phyloP scores from a whole-genome alignment of 2,329 filamentous ascomycete species.

The Escovopsis sp. region DNA sequence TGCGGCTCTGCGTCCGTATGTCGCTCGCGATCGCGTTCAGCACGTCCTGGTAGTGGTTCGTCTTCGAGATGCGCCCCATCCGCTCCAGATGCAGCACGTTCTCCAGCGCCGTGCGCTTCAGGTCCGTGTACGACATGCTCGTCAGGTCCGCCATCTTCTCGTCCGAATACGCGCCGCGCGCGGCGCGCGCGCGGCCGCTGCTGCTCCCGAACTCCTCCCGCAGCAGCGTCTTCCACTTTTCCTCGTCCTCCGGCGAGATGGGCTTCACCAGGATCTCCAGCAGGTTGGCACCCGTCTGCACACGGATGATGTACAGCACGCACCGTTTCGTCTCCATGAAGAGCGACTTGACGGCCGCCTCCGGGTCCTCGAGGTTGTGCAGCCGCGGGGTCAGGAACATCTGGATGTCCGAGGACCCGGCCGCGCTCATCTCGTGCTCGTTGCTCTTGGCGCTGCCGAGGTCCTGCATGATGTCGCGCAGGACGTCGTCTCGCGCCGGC shows the following conservation, averaged over 20 bases:
- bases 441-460: conserved; percentile 93
- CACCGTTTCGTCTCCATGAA: conserved; percentile 99
- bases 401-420: conserved; percentile 76
- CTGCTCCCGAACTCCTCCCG: conserved; percentile 61
- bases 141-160: conserved; percentile 79
- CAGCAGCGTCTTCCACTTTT: conserved; percentile 70
- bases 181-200: too few species aligned
- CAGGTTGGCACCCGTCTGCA: conserved; percentile 83
- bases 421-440: conserved; percentile 79
- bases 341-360: conserved; percentile 77
- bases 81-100: conserved; percentile 85
- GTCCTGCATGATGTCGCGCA: conserved; percentile 85
- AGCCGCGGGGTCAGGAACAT: conserved; percentile 82
- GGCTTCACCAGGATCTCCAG: conserved; percentile 90
- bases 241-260: conserved; percentile 72
- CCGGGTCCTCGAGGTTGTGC: conserved; percentile 81
- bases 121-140: conserved; percentile 73
- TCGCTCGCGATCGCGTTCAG: conserved; percentile 93
- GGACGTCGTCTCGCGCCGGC: conserved; percentile 65
- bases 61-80: conserved; percentile 69
- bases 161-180: conserved; percentile 79
- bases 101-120: conserved; percentile 85
- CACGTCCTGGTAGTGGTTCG: conserved; percentile 95
- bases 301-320: conserved; percentile 91
- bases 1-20: conserved; percentile 90